phyloP scores from a whole-genome alignment of 495 filamentous ascomycete species.

The Penicillium canescens region DNA sequence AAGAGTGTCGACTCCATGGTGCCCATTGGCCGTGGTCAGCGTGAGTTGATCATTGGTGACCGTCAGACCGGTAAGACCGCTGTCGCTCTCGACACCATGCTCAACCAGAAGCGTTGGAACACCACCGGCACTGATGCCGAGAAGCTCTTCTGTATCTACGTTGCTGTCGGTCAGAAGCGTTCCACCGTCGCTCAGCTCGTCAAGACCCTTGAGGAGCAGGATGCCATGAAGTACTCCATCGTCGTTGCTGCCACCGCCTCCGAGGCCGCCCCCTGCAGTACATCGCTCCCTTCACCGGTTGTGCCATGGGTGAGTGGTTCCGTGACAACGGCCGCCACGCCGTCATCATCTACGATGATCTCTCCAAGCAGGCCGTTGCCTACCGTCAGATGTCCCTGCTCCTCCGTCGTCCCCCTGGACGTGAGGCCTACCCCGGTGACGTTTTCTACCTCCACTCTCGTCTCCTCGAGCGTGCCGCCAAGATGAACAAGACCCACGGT shows the following conservation, averaged over 20 bases:
- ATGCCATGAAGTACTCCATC: slow-evolving; percentile 98
- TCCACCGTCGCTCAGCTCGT: slow-evolving; percentile 99
- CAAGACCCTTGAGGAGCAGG: slow-evolving; percentile 99
- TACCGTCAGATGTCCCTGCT: slow-evolving; percentile 99
- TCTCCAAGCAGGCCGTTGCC: slow-evolving; percentile 98
- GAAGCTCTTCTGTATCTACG: slow-evolving; percentile 99
- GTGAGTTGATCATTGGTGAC: slow-evolving; percentile 99
- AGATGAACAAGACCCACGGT: slow-evolving; percentile 97
- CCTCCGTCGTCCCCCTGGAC: slow-evolving; percentile 97
- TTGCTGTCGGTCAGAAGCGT: slow-evolving; percentile 98
- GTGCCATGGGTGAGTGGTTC: slow-evolving; percentile 83
- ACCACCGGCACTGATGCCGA: slow-evolving; percentile 79
- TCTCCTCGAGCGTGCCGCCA: slow-evolving; percentile 98
- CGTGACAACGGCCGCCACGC: slow-evolving; percentile 91
- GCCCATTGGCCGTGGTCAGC: slow-evolving; percentile 98
- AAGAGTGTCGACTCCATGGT: slow-evolving; percentile 99
- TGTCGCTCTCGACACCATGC: slow-evolving; percentile 95
- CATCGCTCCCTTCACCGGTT: slow-evolving; percentile 90
- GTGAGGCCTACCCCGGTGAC: slow-evolving; percentile 99
- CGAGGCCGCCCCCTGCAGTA: slow-evolving; percentile 92
- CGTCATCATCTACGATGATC: slow-evolving; percentile 92
- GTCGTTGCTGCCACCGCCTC: slow-evolving; percentile 96
- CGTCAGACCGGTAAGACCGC: slow-evolving; percentile 99
- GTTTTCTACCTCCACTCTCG: slow-evolving; percentile 99
- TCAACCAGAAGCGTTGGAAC: slow-evolving; percentile 99